Evolutionary conservation across 2,329 filamentous ascomycete species (phyloP), one percentile per base, ranked within the genome.

Genomic region (Trichoderma simmonsii): DNA sequence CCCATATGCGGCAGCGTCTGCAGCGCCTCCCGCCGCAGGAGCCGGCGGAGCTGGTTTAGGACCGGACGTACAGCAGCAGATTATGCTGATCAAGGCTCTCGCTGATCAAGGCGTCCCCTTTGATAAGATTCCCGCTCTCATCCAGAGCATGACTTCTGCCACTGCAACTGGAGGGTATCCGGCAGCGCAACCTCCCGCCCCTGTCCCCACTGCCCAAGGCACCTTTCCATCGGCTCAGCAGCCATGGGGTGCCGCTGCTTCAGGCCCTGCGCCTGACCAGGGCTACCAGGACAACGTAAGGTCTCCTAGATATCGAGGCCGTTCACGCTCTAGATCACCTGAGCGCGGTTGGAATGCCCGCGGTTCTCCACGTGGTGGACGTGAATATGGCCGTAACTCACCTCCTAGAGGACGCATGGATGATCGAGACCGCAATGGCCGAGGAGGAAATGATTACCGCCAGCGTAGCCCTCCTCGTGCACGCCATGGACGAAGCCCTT

Each of bases 391-490:
- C 73, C 91, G 88, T 73, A 89, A 91, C 78, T 91, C 90, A 21
- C 89, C 90, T 66, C 85, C 86, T 72, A 88, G 90, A 74, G 86
- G 86, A 56, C 81, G 84, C 26, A 57, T 59, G 26, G 72, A 73
- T 76, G 85, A 88, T 64, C 85, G 86, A 68, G 75, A 88, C 63
- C 85, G 86, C 63, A 75, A 78, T 74, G 82, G 86, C 68, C 86
- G 87, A 54, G 86, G 89, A 73, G 87, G 86, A 72, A 83, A 86
- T 70, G 90, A 94, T 51, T 98, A 97, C 83, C 93, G 95, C 75
- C 94, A 98, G 80, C 93, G 96, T 78, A 97, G 93, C 78, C 94
- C 95, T 60, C 94, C 95, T 60, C 86, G 89, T 70, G 88, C 89
- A 71, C 90, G 91, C 74, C 89, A 90, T 77, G 89, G 88, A 72